These are phyloP conservation scores for Yueomyces sp. DNA, from an alignment of 1,139 yeast species.

Conservation along the genomic window DNA sequence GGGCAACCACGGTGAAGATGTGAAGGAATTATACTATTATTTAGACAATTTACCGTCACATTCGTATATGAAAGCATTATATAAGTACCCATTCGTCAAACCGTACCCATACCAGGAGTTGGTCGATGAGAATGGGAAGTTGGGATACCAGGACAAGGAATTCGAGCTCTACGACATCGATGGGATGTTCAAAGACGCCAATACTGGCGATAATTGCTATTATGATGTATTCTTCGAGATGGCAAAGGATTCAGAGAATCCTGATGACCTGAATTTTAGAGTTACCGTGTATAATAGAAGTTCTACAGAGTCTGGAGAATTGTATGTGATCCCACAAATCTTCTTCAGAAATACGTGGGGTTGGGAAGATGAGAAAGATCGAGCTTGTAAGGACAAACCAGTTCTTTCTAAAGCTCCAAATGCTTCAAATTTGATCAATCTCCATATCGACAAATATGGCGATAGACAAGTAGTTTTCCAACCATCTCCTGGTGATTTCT, in stretches of 20 bases:
- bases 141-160: slow-evolving; percentile 37
- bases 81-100: slow-evolving; percentile 80
- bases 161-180: slow-evolving; percentile 30
- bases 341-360: slow-evolving; percentile 89
- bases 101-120: slow-evolving; percentile 69
- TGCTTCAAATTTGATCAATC: slow-evolving; percentile 34
- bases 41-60: slow-evolving; percentile 90
- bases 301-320: slow-evolving; percentile 61
- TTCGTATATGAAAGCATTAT: slow-evolving; percentile 82
- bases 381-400: slow-evolving; percentile 33
- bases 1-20: slow-evolving; percentile 95
- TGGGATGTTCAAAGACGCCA: slow-evolving; percentile 17
- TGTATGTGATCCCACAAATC: slow-evolving; percentile 77
- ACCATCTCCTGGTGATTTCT: slow-evolving; percentile 67
- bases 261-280: slow-evolving; percentile 70
- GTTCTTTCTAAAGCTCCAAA: slow-evolving; percentile 30
- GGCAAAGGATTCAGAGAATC: slow-evolving; percentile 79
- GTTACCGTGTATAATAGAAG: slow-evolving; percentile 86
- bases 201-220: slow-evolving; percentile 64
- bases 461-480: slow-evolving; percentile 62
- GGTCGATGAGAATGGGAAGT: slow-evolving; percentile 51
- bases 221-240: slow-evolving; percentile 85
- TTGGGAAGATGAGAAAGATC: slow-evolving; percentile 51
- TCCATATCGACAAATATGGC: slow-evolving; percentile 66
- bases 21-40: slow-evolving; percentile 73